phyloP scores from a whole-genome alignment of 495 filamentous ascomycete species.

The Endocarpon pusillum region DNA sequence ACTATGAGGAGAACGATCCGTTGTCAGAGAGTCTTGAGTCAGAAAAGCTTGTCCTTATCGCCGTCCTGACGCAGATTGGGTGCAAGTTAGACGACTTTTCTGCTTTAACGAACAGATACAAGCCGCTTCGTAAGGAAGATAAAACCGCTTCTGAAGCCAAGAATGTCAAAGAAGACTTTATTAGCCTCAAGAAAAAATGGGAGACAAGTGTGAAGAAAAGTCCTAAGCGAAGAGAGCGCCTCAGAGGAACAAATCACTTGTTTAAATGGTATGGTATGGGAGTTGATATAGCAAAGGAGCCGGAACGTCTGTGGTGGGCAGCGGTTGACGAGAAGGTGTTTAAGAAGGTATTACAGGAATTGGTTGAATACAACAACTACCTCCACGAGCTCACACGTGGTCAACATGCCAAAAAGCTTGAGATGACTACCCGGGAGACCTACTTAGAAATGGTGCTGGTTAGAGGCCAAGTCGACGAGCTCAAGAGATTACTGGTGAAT shows the following conservation, averaged over 20 bases:
- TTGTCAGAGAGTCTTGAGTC: slow-evolving; percentile 7
- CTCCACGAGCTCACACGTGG: slow-evolving; percentile 5
- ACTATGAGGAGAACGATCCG: slow-evolving; percentile 2
- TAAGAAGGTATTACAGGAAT: slow-evolving; percentile 3
- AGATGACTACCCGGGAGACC: not conserved
- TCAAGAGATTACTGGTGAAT: no score
- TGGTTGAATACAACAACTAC: slow-evolving; percentile 6
- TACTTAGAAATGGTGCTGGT: slow-evolving; percentile 1
- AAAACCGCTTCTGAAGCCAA: not conserved
- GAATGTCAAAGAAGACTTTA: slow-evolving; percentile 4
- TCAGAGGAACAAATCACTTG: slow-evolving; percentile 2
- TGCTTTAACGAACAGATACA: slow-evolving; percentile 2
- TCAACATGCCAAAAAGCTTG: slow-evolving; percentile 3
- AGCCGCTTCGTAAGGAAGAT: not conserved
- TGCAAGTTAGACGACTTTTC: slow-evolving; percentile 3
- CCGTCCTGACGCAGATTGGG: slow-evolving; percentile 7
- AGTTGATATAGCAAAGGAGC: slow-evolving; percentile 2
- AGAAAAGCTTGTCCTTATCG: slow-evolving; percentile 3
- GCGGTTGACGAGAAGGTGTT: slow-evolving; percentile 5
- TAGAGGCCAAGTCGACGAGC: not conserved
- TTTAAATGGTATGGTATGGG: not conserved
- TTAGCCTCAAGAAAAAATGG: not conserved
- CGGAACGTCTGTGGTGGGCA: slow-evolving; percentile 7
- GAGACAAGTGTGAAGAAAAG: slow-evolving; percentile 2
- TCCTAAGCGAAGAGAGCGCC: not conserved